Percentiles rank a stretch among this genome's conserved stretches.
Evolutionary conservation across 2,329 filamentous ascomycete genomes (phyloP).

Genomic region (Calonectria leucothoes): DNA sequence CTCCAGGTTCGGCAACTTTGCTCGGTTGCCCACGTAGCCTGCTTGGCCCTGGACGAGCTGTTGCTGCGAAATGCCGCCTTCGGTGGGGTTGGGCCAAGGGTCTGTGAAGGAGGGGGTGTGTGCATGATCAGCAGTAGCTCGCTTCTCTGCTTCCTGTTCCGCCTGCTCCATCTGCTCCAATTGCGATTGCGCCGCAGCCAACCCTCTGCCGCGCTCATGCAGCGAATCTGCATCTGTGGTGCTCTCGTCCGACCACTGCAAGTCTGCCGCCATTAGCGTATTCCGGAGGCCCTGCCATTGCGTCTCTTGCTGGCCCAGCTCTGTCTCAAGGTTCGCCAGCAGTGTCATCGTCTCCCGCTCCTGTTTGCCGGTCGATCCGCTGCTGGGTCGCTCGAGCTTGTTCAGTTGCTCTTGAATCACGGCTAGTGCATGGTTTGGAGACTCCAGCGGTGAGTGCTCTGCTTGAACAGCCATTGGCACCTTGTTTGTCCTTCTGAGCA

Average conservation of each 20-base stretch:
- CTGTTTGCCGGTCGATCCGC: constrained; percentile 48
- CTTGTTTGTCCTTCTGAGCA: constrained; percentile 57
- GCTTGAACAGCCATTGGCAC: constrained; percentile 58
- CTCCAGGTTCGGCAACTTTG: constrained; percentile 1
- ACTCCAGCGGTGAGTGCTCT: constrained; percentile 65
- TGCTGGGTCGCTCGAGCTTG: constrained; percentile 57
- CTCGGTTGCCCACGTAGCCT: constrained; percentile 16
- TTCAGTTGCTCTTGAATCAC: constrained; percentile 64
- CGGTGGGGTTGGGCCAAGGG: constrained; percentile 7
- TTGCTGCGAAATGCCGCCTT: constrained; percentile 17
- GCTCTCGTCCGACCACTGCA: constrained; percentile 54
- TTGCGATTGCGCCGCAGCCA: constrained; percentile 1
- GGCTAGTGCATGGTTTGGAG: constrained; percentile 60
- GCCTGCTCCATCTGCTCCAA: constrained; percentile 5
- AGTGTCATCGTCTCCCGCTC: constrained; percentile 59
- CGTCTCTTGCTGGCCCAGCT: constrained; percentile 70
- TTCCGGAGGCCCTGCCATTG: constrained; percentile 70
- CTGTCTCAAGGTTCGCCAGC: constrained; percentile 69
- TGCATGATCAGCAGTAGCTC: constrained; percentile 2
- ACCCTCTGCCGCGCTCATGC: constrained; percentile 26
- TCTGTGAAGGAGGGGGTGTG: constrained; percentile 19
- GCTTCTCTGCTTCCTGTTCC: constrained; percentile 8
- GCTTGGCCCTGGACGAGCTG: not conserved
- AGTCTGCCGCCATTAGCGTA: constrained; percentile 60
- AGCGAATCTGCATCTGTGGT: constrained; percentile 38